These are phyloP conservation scores for Cercospora beticola DNA, from an alignment of 2,329 filamentous ascomycete genomes.

Conservation along the genomic window DNA sequence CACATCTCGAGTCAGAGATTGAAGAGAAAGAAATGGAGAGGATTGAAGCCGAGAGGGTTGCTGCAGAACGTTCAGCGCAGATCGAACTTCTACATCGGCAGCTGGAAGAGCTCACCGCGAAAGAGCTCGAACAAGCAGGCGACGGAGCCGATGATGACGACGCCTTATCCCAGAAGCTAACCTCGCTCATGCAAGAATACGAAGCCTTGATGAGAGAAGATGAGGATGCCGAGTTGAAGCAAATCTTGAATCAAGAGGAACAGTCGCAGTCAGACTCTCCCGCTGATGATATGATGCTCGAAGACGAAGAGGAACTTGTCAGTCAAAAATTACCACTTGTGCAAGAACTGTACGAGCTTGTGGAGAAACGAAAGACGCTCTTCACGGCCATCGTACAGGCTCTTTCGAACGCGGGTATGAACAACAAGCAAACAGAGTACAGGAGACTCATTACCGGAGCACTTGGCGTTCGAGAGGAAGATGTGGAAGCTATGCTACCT, in stretches of 20 bases:
- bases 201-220: constrained; percentile 47
- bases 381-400: constrained; percentile 69
- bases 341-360: constrained; percentile 53
- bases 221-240: constrained; percentile 42
- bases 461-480: constrained; percentile 66
- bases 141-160: constrained; percentile 40
- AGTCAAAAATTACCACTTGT: constrained; percentile 58
- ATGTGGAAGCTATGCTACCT: constrained; percentile 62
- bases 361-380: constrained; percentile 61
- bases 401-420: constrained; percentile 66
- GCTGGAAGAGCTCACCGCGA: constrained; percentile 51
- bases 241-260: constrained; percentile 33
- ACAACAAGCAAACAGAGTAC: constrained; percentile 70
- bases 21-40: constrained; percentile 64
- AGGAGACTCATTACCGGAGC: constrained; percentile 67
- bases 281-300: constrained; percentile 21
- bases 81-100: constrained; percentile 58
- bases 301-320: constrained; percentile 46
- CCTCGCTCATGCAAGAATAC: constrained; percentile 44
- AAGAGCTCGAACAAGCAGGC: constrained; percentile 55
- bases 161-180: constrained; percentile 35
- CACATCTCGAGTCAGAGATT: constrained; percentile 69
- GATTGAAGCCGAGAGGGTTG: constrained; percentile 49
- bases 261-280: constrained; percentile 36
- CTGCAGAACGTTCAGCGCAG: constrained; percentile 65